phyloP scores from a whole-genome alignment of 2,329 filamentous ascomycete species.

The Cercospora sp. region DNA sequence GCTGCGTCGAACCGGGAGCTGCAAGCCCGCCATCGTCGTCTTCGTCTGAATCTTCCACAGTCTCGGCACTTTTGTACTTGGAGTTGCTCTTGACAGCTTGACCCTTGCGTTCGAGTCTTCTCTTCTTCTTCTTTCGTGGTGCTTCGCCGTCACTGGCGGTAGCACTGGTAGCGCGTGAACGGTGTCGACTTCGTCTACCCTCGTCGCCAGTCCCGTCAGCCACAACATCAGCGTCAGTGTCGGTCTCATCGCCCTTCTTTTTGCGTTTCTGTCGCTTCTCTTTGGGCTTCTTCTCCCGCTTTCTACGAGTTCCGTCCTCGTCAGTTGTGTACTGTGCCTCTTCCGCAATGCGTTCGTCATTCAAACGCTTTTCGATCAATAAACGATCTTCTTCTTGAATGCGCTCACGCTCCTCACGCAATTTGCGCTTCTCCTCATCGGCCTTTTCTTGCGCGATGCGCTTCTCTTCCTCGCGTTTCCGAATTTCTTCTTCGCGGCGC shows the following conservation, averaged over 20 bases:
- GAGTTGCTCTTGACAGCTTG: slow-evolving; percentile 39
- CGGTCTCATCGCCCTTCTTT: slow-evolving; percentile 60
- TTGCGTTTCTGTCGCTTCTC: slow-evolving; percentile 51
- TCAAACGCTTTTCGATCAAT: slow-evolving; percentile 68
- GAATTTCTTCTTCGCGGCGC: slow-evolving; percentile 76
- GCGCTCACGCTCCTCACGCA: slow-evolving; percentile 80
- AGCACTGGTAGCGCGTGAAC: slow-evolving; percentile 35
- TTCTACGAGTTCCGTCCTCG: slow-evolving; percentile 79
- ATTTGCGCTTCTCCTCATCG: slow-evolving; percentile 72
- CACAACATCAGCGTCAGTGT: slow-evolving; percentile 47
- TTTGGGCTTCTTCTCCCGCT: slow-evolving; percentile 68
- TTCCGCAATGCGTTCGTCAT: slow-evolving; percentile 65
- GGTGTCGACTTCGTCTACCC: slow-evolving; percentile 40
- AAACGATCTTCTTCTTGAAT: slow-evolving; percentile 74
- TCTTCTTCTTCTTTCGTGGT: slow-evolving; percentile 61
- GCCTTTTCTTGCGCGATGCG: slow-evolving; percentile 68
- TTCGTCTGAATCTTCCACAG: slow-evolving; percentile 75
- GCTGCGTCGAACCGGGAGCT: slow-evolving; percentile 24
- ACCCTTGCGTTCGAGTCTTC: slow-evolving; percentile 59
- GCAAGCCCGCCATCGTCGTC: slow-evolving; percentile 45
- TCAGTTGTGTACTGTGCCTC: slow-evolving; percentile 80
- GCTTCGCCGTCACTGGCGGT: slow-evolving; percentile 54
- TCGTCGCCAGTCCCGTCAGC: slow-evolving; percentile 51
- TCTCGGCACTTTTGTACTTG: slow-evolving; percentile 86
- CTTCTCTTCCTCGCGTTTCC: slow-evolving; percentile 74